A percentile compares a stretch with the other conserved stretches of the same genome.
Evolutionary conservation across 805 yeast species (phyloP).

Genomic region (Scheffersomyces lignosus): DNA sequence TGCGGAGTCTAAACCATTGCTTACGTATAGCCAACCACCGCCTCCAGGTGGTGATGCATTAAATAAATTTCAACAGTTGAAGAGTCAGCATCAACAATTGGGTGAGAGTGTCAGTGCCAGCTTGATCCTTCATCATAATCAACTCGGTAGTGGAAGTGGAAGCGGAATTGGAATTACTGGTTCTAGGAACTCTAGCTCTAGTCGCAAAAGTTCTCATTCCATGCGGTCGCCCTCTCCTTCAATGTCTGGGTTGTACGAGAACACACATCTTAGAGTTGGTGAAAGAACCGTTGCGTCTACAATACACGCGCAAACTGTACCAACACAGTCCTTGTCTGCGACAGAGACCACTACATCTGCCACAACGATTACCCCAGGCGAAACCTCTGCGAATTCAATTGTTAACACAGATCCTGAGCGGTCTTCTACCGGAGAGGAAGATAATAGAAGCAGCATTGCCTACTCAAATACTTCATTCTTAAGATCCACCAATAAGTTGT

Average conservation of each 20-base stretch:
- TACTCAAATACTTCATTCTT: conserved; percentile 14
- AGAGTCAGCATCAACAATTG: conserved; percentile 52
- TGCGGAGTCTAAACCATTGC: conserved; percentile 13
- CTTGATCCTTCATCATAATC: conserved; percentile 29
- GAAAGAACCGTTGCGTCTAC: neutral
- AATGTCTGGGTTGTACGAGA: conserved; percentile 25
- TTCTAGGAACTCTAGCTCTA: conserved; percentile 17
- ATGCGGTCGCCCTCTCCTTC: conserved; percentile 26
- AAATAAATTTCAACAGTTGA: conserved; percentile 51
- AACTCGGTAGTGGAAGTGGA: neutral
- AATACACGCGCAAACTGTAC: neutral
- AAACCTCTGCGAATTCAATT: neutral
- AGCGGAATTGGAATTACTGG: conserved; percentile 10
- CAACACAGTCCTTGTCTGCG: conserved; percentile 27
- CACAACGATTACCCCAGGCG: neutral
- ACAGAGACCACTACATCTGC: conserved; percentile 16
- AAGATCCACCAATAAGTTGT: conserved; percentile 16
- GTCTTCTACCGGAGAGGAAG: conserved; percentile 5
- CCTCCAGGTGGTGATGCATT: conserved; percentile 43
- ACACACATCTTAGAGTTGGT: conserved; percentile 9
- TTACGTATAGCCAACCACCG: conserved; percentile 19
- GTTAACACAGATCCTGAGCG: conserved; percentile 1
- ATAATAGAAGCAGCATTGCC: conserved; percentile 4
- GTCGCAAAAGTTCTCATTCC: conserved; percentile 34
- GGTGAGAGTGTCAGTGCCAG: conserved; percentile 59